Evolutionary conservation across 169 alveolate species (phyloP), one percentile per base, ranked within the genome.

Genomic region (Eimeria sp.): DNA sequence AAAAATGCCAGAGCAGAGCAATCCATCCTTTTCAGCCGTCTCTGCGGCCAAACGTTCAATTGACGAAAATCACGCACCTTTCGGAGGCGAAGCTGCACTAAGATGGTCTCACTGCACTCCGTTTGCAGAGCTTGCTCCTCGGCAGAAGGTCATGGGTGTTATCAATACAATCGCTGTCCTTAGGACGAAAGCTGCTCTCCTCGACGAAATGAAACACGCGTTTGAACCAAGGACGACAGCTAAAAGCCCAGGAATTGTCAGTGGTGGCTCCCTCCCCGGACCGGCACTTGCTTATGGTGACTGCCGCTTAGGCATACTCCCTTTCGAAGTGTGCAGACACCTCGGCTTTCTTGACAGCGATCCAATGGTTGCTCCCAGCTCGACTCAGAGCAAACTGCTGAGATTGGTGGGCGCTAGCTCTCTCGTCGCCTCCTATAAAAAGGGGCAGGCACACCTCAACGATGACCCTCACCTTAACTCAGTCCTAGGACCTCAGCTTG

Each of bases 351-450:
- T 87, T 43, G 82, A 58, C 58, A 58, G 65, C 45, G 93, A 87
- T 25, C 93, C 93, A 22, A 87, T 87, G 93, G 93, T 87, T 87
- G 83, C 93, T 7, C 93, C 93, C 58, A 87, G 93, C 83, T 87
- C 93, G 13, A 87, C 93, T 3, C 93, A 87, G 93, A 87, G 93
- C 93, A 87, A 87, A 61, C 51, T 87, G 65, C 93, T 87, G 27
- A 87, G 82, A 45, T 51, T 87, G 14, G 72, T 57, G 5, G 82
- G 65, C 27, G 93, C 93, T 58, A 87, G 93, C n/a, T 87, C 83
- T 20, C 93, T 87, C 30, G 72, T 87, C 67, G 58, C 78, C 18
- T 87, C 93, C n/a, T 87, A 18, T 47, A 61, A 43, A 65, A 87
- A 43, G 20, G 93, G 93, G 45, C 82, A 87, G 30, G 65, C 18